Percentiles rank a stretch among this genome's conserved stretches.
Evolutionary conservation across 306 rosid genomes (phyloP).

Genomic region (Trifolium dubium): DNA sequence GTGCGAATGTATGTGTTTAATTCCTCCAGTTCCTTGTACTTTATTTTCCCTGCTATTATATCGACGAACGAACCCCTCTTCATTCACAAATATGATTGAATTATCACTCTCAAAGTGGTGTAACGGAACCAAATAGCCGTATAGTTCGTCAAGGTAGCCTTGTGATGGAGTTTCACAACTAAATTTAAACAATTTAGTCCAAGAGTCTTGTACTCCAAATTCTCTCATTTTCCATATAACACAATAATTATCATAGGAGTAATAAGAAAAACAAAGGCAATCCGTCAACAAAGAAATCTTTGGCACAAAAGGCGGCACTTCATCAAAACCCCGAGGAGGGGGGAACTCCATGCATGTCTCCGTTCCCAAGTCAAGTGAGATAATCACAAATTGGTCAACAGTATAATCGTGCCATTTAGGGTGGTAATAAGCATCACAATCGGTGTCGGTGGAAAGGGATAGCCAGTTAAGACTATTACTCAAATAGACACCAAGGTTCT

Average conservation of each 20-base stretch:
- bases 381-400: neutral
- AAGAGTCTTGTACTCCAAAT: neutral
- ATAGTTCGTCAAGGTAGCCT: too few relatives aligned
- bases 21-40: neutral
- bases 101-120: neutral
- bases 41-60: neutral
- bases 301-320: neutral
- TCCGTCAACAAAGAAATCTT: neutral
- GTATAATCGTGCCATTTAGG: too few relatives aligned
- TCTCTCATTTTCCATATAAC: conserved; percentile 1
- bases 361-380: neutral
- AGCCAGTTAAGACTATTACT: neutral
- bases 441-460: neutral
- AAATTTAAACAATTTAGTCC: neutral
- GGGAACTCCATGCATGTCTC: too few relatives aligned
- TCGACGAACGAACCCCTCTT: too few relatives aligned
- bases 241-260: neutral
- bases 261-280: neutral
- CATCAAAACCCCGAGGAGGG: neutral
- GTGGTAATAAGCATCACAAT: too few relatives aligned
- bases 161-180: neutral
- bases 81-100: neutral
- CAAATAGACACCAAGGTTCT: neutral
- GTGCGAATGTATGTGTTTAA: neutral
- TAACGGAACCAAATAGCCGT: neutral